phyloP scores from a whole-genome alignment of 371 early-diverging fungal species.

The Mortierella sp. region DNA sequence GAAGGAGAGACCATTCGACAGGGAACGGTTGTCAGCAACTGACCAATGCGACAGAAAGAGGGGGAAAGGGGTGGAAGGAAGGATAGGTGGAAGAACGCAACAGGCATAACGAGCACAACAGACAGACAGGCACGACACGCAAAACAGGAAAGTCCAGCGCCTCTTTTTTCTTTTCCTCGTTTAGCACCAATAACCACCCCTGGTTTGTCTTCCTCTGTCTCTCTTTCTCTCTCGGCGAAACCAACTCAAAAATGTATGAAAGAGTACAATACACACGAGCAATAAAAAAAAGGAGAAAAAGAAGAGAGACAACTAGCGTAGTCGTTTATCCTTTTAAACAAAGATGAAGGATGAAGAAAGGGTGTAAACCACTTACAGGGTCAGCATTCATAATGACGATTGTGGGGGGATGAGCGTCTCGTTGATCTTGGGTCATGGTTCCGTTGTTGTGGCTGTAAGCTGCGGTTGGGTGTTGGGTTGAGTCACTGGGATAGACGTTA shows the following conservation, averaged over 20 bases:
- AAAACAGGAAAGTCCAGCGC: neutral
- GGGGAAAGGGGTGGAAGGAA: slow-evolving; percentile 14
- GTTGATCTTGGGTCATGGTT: slow-evolving; percentile 44
- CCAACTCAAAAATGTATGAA: slow-evolving; percentile 9
- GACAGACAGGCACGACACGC: slow-evolving; percentile 10
- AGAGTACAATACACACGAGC: neutral
- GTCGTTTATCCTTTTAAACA: no score
- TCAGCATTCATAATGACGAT: slow-evolving; percentile 66
- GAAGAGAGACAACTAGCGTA: no score
- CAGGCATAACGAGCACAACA: neutral
- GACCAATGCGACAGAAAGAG: slow-evolving; percentile 1
- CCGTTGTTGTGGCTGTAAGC: slow-evolving; percentile 12
- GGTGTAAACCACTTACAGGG: slow-evolving; percentile 57
- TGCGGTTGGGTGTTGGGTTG: slow-evolving; percentile 7
- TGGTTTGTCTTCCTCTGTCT: neutral
- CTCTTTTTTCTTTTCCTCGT: neutral
- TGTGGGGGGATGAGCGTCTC: slow-evolving; percentile 48
- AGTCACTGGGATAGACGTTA: slow-evolving; percentile 16
- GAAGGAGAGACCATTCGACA: slow-evolving; percentile 3
- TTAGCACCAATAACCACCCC: neutral
- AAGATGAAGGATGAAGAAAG: neutral
- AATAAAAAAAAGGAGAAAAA: neutral
- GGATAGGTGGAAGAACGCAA: slow-evolving; percentile 7
- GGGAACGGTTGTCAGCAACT: slow-evolving; percentile 21
- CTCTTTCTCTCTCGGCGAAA: neutral